A percentile compares a stretch with the other conserved stretches of the same genome.
Evolutionary conservation across 441 rosid genomes (phyloP).

Genomic region (Gossypium laxum): DNA sequence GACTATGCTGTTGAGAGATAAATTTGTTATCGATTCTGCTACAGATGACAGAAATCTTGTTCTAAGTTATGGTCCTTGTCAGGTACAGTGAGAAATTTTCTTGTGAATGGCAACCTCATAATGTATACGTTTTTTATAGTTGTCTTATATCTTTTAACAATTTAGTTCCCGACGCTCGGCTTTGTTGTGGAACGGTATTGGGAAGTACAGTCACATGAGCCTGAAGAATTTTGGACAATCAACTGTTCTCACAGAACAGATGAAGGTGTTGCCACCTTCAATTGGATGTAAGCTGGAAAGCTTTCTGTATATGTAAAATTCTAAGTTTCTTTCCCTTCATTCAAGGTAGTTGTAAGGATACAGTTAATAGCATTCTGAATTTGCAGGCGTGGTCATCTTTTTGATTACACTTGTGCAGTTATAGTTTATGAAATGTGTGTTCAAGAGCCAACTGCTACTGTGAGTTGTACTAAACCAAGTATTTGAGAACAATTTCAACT

Average conservation of each 20-base stretch:
- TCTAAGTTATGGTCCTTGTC: conserved; percentile 95
- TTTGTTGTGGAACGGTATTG: conserved; percentile 89
- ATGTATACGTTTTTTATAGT: conserved; percentile 9
- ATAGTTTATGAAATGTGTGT: conserved; percentile 87
- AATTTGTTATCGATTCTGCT: conserved; percentile 54
- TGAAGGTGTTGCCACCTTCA: conserved; percentile 67
- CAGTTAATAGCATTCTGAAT: conserved; percentile 17
- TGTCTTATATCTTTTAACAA: conserved; percentile 14
- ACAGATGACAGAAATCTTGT: conserved; percentile 76
- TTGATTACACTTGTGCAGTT: conserved; percentile 69
- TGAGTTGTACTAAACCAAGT: conserved; percentile 33
- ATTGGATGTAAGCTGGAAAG: conserved; percentile 56
- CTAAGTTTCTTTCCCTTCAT: conserved; percentile 11
- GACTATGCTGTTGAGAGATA: conserved; percentile 77
- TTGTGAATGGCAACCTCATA: conserved; percentile 2
- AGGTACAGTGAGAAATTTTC: conserved; percentile 37
- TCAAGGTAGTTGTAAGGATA: conserved; percentile 3
- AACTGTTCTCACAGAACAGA: conserved; percentile 74
- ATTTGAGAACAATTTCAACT: conserved; percentile 14
- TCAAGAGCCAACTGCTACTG: conserved; percentile 73
- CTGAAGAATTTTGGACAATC: conserved; percentile 82
- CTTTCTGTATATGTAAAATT: conserved; percentile 10
- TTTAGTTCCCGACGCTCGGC: conserved; percentile 91
- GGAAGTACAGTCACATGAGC: conserved; percentile 90
- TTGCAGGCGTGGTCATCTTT: conserved; percentile 89